Conservation (phyloP, 2,329 filamentous ascomycete species). For the Fusarium cyanostomum region DNA sequence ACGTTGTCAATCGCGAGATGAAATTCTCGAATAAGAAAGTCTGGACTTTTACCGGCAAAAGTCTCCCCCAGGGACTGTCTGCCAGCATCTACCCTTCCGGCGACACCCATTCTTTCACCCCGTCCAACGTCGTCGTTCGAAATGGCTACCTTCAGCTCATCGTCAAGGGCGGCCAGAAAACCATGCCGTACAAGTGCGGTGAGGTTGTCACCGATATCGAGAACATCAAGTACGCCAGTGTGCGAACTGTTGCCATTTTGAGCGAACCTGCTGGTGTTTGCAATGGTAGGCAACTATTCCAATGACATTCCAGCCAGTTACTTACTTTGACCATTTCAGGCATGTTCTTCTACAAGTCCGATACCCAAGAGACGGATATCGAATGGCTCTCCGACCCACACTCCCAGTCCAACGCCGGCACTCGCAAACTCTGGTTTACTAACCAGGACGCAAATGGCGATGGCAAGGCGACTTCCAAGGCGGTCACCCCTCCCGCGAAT, state of each 20-base stretch:
- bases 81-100: constrained; percentile 36
- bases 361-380: constrained; percentile 45
- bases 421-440: constrained; percentile 43
- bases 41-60: constrained; percentile 36
- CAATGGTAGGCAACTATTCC: constrained; percentile 33
- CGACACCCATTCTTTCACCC: constrained; percentile 10
- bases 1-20: constrained; percentile 31
- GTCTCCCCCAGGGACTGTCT: constrained; percentile 36
- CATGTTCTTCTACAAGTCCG: constrained; percentile 44
- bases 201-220: constrained; percentile 38
- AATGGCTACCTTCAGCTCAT: constrained; percentile 44
- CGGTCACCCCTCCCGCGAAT: constrained; percentile 30
- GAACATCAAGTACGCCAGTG: constrained; percentile 46
- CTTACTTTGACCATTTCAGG: constrained; percentile 16
- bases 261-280: constrained; percentile 44
- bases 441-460: constrained; percentile 44
- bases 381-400: constrained; percentile 46
- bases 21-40: constrained; percentile 37
- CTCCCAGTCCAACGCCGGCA: constrained; percentile 41
- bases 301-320: background rate
- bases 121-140: constrained; percentile 33
- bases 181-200: constrained; percentile 36
- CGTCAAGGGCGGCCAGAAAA: constrained; percentile 41
- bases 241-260: constrained; percentile 44
- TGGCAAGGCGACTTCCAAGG: constrained; percentile 25